These are phyloP conservation scores for Solanum okadae DNA, from an alignment of 257 asterid species.

Conservation along the genomic window DNA sequence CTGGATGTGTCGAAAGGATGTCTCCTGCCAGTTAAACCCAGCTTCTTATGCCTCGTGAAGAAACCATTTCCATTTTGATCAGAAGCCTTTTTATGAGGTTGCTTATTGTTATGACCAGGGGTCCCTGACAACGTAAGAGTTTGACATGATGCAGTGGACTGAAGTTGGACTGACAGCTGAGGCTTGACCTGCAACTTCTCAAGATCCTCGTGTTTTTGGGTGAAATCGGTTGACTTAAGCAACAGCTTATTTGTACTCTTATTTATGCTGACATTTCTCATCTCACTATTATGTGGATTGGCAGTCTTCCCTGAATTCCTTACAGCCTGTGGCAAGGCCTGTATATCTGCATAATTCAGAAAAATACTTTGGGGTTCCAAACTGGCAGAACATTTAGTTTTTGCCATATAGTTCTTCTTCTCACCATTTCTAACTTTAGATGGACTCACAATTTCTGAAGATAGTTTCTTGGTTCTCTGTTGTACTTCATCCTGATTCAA, in stretches of 20 bases:
- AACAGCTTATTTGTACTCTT: conserved; percentile 8
- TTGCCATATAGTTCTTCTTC: conserved; percentile 2
- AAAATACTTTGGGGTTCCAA: conserved; percentile 7
- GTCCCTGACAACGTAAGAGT: not conserved
- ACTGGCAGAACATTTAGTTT: conserved; percentile 13
- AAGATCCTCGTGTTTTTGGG: conserved; percentile 10
- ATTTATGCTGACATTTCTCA: conserved; percentile 2
- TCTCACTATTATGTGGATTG: not conserved
- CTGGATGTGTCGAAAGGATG: conserved; percentile 7
- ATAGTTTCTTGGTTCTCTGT: conserved; percentile 20
- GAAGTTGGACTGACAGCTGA: conserved; percentile 2
- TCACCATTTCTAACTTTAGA: conserved; percentile 17
- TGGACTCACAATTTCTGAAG: conserved; percentile 22
- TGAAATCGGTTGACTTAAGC: conserved; percentile 1
- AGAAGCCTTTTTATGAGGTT: conserved; percentile 4
- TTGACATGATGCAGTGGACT: not conserved
- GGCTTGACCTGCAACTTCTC: conserved; percentile 9
- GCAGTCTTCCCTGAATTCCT: conserved; percentile 6
- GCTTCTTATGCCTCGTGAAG: conserved; percentile 21
- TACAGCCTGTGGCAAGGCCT: conserved; percentile 4
- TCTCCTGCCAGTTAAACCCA: conserved; percentile 23
- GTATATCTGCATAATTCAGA: conserved; percentile 4
- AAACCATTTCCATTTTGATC: conserved; percentile 14
- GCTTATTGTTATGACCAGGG: conserved; percentile 6
- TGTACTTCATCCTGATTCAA: conserved; percentile 8